Base-by-base conservation (phyloP, 352 stramenopile genomes). In the Pythium scleroteichum region DNA sequence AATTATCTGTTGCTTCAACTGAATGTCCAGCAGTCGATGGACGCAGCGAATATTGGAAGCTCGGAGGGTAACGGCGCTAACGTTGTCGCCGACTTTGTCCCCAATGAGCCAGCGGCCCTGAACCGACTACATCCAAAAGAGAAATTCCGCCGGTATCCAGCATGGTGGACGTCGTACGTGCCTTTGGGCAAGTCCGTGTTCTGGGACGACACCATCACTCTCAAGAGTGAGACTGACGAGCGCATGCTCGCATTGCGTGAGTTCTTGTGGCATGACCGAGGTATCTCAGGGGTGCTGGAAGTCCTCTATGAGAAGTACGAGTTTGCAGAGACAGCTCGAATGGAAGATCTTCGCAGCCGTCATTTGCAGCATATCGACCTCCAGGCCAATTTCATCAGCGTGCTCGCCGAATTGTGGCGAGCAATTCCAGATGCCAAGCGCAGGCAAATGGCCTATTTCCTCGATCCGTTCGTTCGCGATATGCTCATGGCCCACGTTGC, bases 301-400 rank as follows among this genome's bases (percentile, higher is more conserved):
- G 71, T 85, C 0, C 79, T 89, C 9, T 93, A 91, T 45, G 82
- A 88, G 23, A 87, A 90, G 53, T 81, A 91, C 56, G 71, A 87
- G 42, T 90, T 91, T 52, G 78, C 82, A 6, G 84, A 93, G 56
- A 85, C 79, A 0, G 78, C 76, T n/a, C 78, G 84, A 13, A 81
- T 91, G 71, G 80, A 79, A 24, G 80, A 91, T 41, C 62, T 93
- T 9, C 79, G 79, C 4, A 91, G 79, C 50, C 70, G 62, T 27
- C 73, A 78, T 45, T 66, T 68, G 14, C 66, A 74, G 48, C 66
- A 62, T 3, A 52, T 85, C 39, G 79, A 86, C 42, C 49, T 88
- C 14, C 12, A 64, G 7, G 51, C 20, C n/a, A 85, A 66, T 33
- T 68, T 91, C 12, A 45, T 64, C 3, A 56, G 59, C 1, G 78